phyloP scores from a whole-genome alignment of 2,329 filamentous ascomycete species.

The Ilyonectria sp. region DNA sequence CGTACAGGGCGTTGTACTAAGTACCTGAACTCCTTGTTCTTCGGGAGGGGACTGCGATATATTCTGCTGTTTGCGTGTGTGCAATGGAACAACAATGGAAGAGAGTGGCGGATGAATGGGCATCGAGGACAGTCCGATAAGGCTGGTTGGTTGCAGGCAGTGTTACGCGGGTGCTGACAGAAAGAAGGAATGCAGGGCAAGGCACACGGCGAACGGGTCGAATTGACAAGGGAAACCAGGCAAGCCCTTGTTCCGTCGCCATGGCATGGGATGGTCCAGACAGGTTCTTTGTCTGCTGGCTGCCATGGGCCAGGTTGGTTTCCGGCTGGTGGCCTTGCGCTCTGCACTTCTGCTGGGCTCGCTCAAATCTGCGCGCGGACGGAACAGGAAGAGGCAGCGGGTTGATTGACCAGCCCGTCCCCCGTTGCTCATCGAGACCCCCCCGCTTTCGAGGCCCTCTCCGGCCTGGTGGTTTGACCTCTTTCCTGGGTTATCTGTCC shows the following conservation, averaged over 20 bases:
- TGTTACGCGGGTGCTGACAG: conserved; percentile 21
- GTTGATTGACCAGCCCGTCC: conserved; percentile 4
- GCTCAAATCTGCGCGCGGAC: conserved; percentile 22
- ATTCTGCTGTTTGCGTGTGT: conserved; percentile 12
- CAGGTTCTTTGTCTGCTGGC: neutral
- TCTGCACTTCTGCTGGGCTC: conserved; percentile 10
- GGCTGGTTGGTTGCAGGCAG: conserved; percentile 25
- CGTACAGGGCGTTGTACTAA: neutral
- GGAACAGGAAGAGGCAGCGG: conserved; percentile 20
- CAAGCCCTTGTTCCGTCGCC: conserved; percentile 33
- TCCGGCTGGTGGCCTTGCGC: neutral
- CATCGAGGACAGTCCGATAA: conserved; percentile 16
- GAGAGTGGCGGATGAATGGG: conserved; percentile 6
- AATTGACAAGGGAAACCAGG: conserved; percentile 11
- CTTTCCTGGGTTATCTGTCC: conserved; percentile 36
- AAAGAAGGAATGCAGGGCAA: conserved; percentile 28
- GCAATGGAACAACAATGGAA: neutral
- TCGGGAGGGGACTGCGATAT: conserved; percentile 14
- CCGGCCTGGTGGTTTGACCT: conserved; percentile 17
- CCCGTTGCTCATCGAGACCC: conserved; percentile 5
- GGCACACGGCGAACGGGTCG: conserved; percentile 11
- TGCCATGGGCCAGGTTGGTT: neutral
- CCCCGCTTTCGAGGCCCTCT: conserved; percentile 27
- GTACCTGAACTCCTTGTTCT: conserved; percentile 5
- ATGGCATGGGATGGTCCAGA: conserved; percentile 35